A percentile compares a stretch with the other conserved stretches of the same genome.
Evolutionary conservation across 768 basidiomycete genomes (phyloP).

Genomic region (Pisolithus orientalis): DNA sequence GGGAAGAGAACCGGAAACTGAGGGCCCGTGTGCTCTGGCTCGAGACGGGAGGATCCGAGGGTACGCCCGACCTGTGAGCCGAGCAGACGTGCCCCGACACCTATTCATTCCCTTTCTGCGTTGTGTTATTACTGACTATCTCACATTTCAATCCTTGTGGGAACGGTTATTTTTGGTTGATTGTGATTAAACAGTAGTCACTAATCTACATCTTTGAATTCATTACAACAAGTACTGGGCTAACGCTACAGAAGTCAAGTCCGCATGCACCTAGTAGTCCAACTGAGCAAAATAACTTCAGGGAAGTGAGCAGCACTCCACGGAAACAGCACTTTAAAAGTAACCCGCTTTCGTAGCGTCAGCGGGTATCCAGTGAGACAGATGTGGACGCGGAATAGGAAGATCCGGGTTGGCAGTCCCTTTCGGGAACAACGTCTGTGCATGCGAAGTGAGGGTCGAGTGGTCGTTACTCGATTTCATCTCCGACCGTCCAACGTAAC

Average conservation of each 20-base stretch:
- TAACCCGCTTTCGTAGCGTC: constrained; percentile 24
- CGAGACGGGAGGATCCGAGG: constrained; percentile 30
- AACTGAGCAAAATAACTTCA: background rate
- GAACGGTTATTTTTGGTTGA: constrained; percentile 1
- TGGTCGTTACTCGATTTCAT: constrained; percentile 15
- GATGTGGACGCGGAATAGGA: constrained; percentile 48
- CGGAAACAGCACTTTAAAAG: background rate
- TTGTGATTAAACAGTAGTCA: constrained; percentile 3
- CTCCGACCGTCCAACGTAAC: constrained; percentile 27
- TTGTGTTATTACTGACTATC: background rate
- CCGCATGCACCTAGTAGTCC: background rate
- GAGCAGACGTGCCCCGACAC: background rate
- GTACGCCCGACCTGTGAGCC: constrained; percentile 22
- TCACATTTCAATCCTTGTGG: background rate
- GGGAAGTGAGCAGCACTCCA: background rate
- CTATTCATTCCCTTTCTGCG: background rate
- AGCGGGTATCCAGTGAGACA: constrained; percentile 50
- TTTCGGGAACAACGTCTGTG: constrained; percentile 32
- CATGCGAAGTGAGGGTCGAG: constrained; percentile 10
- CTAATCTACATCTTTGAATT: background rate
- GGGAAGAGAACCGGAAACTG: constrained; percentile 52
- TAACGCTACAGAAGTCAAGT: constrained; percentile 1
- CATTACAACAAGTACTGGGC: background rate
- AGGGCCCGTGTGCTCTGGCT: constrained; percentile 31
- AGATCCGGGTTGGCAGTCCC: constrained; percentile 41